A percentile compares a stretch with the other conserved stretches of the same genome.
Evolutionary conservation across 2,329 filamentous ascomycete species (phyloP).

Genomic region (Monilinia laxa): DNA sequence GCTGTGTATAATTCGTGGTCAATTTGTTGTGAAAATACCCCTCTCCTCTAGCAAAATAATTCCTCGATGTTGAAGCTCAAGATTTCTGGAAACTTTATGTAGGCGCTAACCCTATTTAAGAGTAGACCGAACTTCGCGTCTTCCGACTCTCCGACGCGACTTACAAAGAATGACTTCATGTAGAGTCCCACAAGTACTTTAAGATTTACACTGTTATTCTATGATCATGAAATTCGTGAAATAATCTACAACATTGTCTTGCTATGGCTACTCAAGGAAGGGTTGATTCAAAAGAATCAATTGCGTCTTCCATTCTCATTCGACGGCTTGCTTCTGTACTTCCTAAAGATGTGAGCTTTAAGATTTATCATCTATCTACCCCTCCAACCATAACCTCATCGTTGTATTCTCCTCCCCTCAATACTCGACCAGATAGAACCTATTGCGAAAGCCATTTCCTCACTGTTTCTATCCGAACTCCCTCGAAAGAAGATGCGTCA

Average conservation of each 20-base stretch:
- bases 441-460: conserved; percentile 85
- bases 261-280: conserved; percentile 38
- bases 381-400: conserved; percentile 72
- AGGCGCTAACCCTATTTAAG: conserved; percentile 24
- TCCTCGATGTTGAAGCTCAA: conserved; percentile 23
- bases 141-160: conserved; percentile 28
- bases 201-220: neutral
- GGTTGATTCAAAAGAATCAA: conserved; percentile 29
- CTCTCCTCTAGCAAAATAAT: conserved; percentile 21
- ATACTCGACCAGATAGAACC: conserved; percentile 70
- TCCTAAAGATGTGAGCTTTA: conserved; percentile 58
- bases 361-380: conserved; percentile 83
- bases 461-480: conserved; percentile 50
- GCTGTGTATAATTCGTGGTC: conserved; percentile 20
- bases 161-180: conserved; percentile 12
- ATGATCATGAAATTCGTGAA: conserved; percentile 26
- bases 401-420: conserved; percentile 76
- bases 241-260: conserved; percentile 26
- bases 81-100: conserved; percentile 23
- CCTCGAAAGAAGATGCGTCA: conserved; percentile 30
- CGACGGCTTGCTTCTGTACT: conserved; percentile 43
- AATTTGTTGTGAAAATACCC: conserved; percentile 7
- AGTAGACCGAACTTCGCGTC: conserved; percentile 21
- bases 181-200: neutral
- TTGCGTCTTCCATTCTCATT: conserved; percentile 34